Evolutionary conservation across 257 asterid species (phyloP).

Genomic region (Dorcoceras hygrometricum): DNA sequence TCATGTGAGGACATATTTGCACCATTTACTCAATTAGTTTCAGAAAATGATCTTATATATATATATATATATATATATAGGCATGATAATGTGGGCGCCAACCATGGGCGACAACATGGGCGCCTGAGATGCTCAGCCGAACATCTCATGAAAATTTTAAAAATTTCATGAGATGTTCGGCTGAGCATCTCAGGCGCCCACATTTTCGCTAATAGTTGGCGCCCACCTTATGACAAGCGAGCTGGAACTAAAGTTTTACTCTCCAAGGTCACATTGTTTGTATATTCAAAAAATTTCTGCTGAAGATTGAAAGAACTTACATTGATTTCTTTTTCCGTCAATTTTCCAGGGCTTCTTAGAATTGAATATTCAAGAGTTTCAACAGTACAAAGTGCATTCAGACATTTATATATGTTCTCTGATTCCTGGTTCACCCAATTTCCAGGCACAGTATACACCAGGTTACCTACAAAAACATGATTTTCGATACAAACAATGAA

Average conservation of each 20-base stretch:
- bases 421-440: conserved; percentile 69
- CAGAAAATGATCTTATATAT: not conserved
- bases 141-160: too few relatives aligned
- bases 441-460: conserved; percentile 90
- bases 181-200: too few relatives aligned
- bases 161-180: too few relatives aligned
- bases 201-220: too few relatives aligned
- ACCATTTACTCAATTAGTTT: not conserved
- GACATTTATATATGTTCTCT: conserved; percentile 85
- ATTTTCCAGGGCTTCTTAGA: conserved; percentile 55
- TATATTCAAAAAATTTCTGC: not conserved
- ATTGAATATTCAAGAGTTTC: conserved; percentile 49
- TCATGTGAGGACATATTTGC: conserved; percentile 46
- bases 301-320: not conserved
- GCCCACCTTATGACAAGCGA: conserved; percentile 76
- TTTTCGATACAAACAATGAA: not conserved
- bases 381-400: conserved; percentile 69
- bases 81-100: too few relatives aligned
- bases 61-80: too few relatives aligned
- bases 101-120: too few relatives aligned
- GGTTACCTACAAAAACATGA: conserved; percentile 27
- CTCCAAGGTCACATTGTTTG: conserved; percentile 43
- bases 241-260: conserved; percentile 80
- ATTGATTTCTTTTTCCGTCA: not conserved
- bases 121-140: too few relatives aligned